phyloP scores from a whole-genome alignment of 306 rosid species.

The Inga leiocalycina region DNA sequence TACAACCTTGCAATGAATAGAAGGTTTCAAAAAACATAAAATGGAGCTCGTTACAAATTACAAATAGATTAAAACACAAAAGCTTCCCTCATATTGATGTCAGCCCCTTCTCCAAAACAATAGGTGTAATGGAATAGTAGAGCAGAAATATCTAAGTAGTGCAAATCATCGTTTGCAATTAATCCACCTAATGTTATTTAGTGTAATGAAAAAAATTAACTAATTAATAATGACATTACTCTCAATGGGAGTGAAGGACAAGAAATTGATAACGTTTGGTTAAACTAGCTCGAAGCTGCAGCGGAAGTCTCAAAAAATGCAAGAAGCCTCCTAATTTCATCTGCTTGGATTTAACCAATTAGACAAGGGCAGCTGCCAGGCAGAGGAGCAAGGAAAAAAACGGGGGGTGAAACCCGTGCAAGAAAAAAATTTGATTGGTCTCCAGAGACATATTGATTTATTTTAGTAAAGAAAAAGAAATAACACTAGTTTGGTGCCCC shows the following conservation, averaged over 20 bases:
- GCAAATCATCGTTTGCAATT: not conserved
- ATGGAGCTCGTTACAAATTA: not conserved
- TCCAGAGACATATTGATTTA: not conserved
- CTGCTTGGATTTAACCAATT: slow-evolving; percentile 18
- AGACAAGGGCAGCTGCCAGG: not conserved
- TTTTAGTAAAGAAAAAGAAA: not conserved
- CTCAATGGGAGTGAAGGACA: not conserved
- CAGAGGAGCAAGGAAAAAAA: not conserved
- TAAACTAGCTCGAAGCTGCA: slow-evolving; percentile 5
- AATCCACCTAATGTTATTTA: not conserved
- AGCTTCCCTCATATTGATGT: not conserved
- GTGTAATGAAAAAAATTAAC: too few relatives aligned
- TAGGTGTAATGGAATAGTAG: not conserved
- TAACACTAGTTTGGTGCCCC: not conserved
- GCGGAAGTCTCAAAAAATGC: not conserved
- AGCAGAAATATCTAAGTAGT: not conserved
- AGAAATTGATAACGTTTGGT: not conserved
- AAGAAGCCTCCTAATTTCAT: not conserved
- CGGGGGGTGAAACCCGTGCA: not conserved
- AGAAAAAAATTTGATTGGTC: not conserved
- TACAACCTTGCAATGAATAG: not conserved
- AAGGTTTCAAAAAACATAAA: not conserved
- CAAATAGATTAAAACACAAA: not conserved
- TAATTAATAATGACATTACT: not conserved
- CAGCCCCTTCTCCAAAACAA: not conserved